A percentile compares a stretch with the other conserved stretches of the same genome.
Conservation (phyloP, 805 yeast genomes). For the Saccharomycopsis amapae region DNA sequence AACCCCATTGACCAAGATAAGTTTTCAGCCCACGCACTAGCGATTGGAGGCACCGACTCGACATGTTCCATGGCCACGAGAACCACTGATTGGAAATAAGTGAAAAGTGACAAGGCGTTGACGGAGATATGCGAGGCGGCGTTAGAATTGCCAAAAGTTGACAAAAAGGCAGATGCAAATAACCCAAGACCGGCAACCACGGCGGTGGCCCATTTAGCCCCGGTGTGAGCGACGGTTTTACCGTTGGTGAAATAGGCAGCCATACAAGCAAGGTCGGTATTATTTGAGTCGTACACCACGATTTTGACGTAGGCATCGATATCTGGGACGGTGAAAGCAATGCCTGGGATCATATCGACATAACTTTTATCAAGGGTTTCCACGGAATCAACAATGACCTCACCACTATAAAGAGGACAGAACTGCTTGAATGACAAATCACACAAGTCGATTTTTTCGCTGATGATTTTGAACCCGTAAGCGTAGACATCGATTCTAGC, state of each 20-base stretch:
- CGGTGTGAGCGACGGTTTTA: slow-evolving; percentile 70
- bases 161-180: slow-evolving; percentile 69
- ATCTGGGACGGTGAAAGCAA: slow-evolving; percentile 82
- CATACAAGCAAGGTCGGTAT: slow-evolving; percentile 56
- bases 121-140: slow-evolving; percentile 89
- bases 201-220: slow-evolving; percentile 92
- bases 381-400: slow-evolving; percentile 66
- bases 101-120: slow-evolving; percentile 73
- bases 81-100: slow-evolving; percentile 84
- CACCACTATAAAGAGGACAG: slow-evolving; percentile 83
- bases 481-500: slow-evolving; percentile 77
- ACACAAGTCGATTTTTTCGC: slow-evolving; percentile 57
- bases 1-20: slow-evolving; percentile 94
- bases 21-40: slow-evolving; percentile 86
- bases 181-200: slow-evolving; percentile 84
- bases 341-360: slow-evolving; percentile 62
- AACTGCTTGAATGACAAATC: slow-evolving; percentile 66
- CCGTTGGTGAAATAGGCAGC: slow-evolving; percentile 72
- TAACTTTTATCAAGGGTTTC: slow-evolving; percentile 47
- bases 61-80: slow-evolving; percentile 81
- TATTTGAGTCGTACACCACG: slow-evolving; percentile 31
- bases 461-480: slow-evolving; percentile 71
- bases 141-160: slow-evolving; percentile 79
- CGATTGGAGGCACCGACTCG: slow-evolving; percentile 84
- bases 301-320: slow-evolving; percentile 73